A percentile compares a stretch with the other conserved stretches of the same genome.
These are phyloP conservation scores for Gymnopilus junonius DNA, from an alignment of 768 basidiomycete species.

Conservation along the genomic window DNA sequence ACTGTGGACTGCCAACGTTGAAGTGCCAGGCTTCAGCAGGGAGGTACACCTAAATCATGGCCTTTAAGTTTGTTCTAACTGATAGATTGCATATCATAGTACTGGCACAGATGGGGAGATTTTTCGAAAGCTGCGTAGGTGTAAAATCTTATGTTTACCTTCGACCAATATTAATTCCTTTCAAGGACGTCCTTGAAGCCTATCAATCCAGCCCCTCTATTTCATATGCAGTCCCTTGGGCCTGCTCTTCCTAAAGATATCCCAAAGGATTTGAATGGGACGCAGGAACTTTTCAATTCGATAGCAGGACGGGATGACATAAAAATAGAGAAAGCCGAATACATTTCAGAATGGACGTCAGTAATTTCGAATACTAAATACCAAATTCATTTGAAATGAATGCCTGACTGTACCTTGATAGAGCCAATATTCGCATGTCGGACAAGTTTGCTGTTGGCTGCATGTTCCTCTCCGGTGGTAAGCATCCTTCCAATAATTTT, in stretches of 20 bases:
- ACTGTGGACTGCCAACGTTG: neutral
- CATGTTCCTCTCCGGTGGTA: too few species aligned
- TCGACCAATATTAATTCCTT: neutral
- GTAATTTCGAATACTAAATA: neutral
- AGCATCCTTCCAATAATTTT: too few species aligned
- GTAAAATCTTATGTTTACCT: too few species aligned
- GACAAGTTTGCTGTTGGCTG: too few species aligned
- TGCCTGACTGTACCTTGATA: too few species aligned
- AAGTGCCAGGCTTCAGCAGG: neutral
- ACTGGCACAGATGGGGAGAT: neutral
- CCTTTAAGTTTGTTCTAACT: neutral
- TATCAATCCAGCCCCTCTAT: neutral
- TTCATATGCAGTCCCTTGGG: neutral
- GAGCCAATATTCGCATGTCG: too few species aligned
- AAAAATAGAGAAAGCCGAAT: neutral
- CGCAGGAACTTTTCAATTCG: neutral
- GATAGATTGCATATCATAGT: neutral
- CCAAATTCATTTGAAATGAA: too few species aligned
- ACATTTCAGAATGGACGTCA: neutral
- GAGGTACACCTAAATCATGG: too few species aligned
- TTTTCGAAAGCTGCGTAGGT: neutral
- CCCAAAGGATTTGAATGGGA: neutral
- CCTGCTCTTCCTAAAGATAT: neutral
- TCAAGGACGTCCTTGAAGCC: neutral
- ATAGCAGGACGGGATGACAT: neutral